Evolutionary conservation across 129 eudicot species (phyloP).

Genomic region (Lactuca saligna): DNA sequence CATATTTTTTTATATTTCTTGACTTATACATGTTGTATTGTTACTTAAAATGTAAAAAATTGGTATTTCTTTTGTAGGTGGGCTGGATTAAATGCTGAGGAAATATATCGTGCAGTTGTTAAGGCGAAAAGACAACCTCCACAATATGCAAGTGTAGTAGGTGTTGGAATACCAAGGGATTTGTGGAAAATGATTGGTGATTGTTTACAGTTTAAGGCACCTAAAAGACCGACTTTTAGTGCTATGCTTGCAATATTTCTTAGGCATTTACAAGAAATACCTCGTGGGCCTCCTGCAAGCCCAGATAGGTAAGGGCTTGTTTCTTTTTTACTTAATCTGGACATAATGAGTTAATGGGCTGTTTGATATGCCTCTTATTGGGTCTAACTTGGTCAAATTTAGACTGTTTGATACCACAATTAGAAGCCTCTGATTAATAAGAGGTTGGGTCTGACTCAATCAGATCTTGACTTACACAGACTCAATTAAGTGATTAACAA

Average conservation of each 20-base stretch:
- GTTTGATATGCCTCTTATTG: too few species aligned
- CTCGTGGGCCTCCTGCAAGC: constrained; percentile 93
- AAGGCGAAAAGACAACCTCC: constrained; percentile 83
- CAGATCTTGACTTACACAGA: too few species aligned
- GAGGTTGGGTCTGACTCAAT: too few species aligned
- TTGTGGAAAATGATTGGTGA: constrained; percentile 99
- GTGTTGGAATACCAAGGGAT: constrained; percentile 97
- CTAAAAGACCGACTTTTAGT: constrained; percentile 86
- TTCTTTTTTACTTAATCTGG: neutral
- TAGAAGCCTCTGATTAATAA: too few species aligned
- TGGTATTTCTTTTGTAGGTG: constrained; percentile 57
- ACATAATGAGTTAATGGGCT: neutral
- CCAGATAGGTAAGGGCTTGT: constrained; percentile 69
- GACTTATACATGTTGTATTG: neutral
- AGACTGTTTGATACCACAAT: too few species aligned
- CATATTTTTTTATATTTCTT: neutral
- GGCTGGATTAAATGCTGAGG: constrained; percentile 94
- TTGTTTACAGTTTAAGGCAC: constrained; percentile 84
- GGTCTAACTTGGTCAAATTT: too few species aligned
- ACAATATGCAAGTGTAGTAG: constrained; percentile 95
- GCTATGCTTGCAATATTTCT: constrained; percentile 87
- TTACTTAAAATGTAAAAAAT: constrained; percentile 1
- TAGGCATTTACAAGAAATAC: constrained; percentile 88
- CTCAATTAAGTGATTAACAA: too few species aligned
- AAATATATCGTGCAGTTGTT: constrained; percentile 80